phyloP scores from a whole-genome alignment of 352 stramenopile species.

The Phytophthora sansomeana region DNA sequence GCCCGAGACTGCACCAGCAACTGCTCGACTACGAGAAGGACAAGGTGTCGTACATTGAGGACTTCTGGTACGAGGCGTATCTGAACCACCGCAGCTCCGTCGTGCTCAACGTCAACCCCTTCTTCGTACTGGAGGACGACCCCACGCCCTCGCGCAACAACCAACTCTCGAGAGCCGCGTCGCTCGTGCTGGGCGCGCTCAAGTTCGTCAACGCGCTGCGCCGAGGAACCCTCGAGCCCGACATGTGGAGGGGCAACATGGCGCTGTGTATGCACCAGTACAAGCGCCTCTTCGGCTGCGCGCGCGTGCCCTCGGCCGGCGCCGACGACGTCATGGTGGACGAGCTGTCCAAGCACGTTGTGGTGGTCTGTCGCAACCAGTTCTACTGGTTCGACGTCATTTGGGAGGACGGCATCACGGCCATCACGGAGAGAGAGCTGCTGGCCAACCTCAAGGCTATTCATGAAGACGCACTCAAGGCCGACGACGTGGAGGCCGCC shows the following conservation, averaged over 20 bases:
- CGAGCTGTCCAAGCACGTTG: slow-evolving; percentile 90
- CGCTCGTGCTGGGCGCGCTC: slow-evolving; percentile 91
- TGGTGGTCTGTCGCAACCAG: slow-evolving; percentile 94
- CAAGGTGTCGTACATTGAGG: slow-evolving; percentile 88
- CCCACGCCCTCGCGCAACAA: slow-evolving; percentile 89
- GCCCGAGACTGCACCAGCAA: slow-evolving; percentile 74
- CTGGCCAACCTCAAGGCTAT: slow-evolving; percentile 93
- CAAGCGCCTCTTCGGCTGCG: slow-evolving; percentile 90
- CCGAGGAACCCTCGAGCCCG: slow-evolving; percentile 91
- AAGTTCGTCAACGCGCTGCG: slow-evolving; percentile 93
- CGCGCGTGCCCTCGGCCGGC: slow-evolving; percentile 79
- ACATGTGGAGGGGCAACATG: slow-evolving; percentile 88
- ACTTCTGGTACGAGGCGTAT: slow-evolving; percentile 98
- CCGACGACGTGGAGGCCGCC: slow-evolving; percentile 60
- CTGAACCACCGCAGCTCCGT: slow-evolving; percentile 92
- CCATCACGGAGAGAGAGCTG: slow-evolving; percentile 93
- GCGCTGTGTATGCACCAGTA: slow-evolving; percentile 98
- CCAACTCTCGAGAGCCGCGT: slow-evolving; percentile 91
- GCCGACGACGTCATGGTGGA: slow-evolving; percentile 87
- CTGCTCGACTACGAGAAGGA: slow-evolving; percentile 77
- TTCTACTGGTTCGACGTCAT: slow-evolving; percentile 96
- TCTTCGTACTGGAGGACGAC: slow-evolving; percentile 95
- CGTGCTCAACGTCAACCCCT: slow-evolving; percentile 97
- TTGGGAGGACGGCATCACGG: slow-evolving; percentile 85
- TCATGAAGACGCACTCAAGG: slow-evolving; percentile 79